Conservation (phyloP, 129 eudicot species). For the Lactuca saligna region DNA sequence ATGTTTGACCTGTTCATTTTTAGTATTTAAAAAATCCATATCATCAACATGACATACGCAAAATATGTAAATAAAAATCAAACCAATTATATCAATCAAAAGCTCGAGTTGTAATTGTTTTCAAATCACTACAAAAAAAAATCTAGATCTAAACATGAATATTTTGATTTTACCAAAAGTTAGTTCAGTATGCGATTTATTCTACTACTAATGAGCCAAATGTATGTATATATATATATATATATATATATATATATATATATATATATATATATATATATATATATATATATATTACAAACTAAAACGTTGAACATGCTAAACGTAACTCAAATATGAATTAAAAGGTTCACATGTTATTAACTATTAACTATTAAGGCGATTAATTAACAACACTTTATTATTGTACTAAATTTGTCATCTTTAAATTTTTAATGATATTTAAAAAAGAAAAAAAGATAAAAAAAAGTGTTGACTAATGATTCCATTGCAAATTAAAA, state of each 20-base stretch:
- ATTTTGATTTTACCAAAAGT: background rate
- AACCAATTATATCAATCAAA: background rate
- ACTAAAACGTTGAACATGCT: background rate
- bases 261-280: too few species aligned
- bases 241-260: too few species aligned
- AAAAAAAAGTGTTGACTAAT: background rate
- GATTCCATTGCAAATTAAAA: background rate
- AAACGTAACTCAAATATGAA: background rate
- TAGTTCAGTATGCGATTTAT: background rate
- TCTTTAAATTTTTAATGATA: background rate
- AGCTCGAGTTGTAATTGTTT: background rate
- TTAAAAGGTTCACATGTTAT: background rate
- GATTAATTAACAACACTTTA: background rate
- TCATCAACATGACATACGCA: background rate
- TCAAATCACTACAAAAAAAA: background rate
- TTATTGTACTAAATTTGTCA: too few species aligned
- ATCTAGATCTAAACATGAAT: background rate
- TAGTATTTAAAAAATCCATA: conserved; percentile 24
- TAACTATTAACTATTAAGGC: background rate
- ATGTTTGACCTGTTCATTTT: conserved; percentile 51
- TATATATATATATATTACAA: too few species aligned
- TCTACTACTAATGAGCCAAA: background rate
- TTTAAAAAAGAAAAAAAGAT: background rate
- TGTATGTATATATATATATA: too few species aligned
- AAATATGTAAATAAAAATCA: background rate